Evolutionary conservation across 805 yeast species (phyloP).

Genomic region (Metahyphopichia silvanorum): DNA sequence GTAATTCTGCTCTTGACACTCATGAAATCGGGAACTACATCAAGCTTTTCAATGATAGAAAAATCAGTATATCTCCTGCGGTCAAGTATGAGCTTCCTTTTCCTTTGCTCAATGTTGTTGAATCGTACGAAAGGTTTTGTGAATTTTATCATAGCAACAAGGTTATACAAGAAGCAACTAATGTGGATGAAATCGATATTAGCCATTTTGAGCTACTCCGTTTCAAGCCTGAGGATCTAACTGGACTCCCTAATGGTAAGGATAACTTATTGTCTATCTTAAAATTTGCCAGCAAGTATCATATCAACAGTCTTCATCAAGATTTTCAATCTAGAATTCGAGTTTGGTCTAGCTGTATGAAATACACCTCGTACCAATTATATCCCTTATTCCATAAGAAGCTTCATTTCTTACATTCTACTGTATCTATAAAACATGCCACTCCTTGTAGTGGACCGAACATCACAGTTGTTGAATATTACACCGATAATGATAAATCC

Average conservation of each 20-base stretch:
- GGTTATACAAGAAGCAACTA: conserved; percentile 14
- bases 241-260: conserved; percentile 34
- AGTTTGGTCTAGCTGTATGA: conserved; percentile 41
- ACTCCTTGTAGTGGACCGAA: conserved; percentile 95
- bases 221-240: conserved; percentile 17
- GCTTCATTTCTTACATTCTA: conserved; percentile 72
- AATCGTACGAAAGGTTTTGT: conserved; percentile 41
- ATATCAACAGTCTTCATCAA: conserved; percentile 45
- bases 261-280: conserved; percentile 36
- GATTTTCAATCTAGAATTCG: conserved; percentile 47
- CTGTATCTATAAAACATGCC: conserved; percentile 78
- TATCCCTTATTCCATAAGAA: conserved; percentile 64
- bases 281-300: conserved; percentile 30
- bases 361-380: conserved; percentile 33
- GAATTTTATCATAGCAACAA: conserved; percentile 15
- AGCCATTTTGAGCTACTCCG: conserved; percentile 23
- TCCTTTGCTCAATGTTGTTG: conserved; percentile 52
- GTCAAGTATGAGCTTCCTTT: conserved; percentile 72
- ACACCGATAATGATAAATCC: conserved; percentile 87
- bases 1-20: conserved; percentile 22
- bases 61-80: conserved; percentile 82
- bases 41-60: conserved; percentile 42
- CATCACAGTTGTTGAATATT: conserved; percentile 77
- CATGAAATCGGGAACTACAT: conserved; percentile 34
- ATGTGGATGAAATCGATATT: conserved; percentile 24